Conservation (phyloP, 2,329 filamentous ascomycete species). For the Sarocladium brachiariae region DNA sequence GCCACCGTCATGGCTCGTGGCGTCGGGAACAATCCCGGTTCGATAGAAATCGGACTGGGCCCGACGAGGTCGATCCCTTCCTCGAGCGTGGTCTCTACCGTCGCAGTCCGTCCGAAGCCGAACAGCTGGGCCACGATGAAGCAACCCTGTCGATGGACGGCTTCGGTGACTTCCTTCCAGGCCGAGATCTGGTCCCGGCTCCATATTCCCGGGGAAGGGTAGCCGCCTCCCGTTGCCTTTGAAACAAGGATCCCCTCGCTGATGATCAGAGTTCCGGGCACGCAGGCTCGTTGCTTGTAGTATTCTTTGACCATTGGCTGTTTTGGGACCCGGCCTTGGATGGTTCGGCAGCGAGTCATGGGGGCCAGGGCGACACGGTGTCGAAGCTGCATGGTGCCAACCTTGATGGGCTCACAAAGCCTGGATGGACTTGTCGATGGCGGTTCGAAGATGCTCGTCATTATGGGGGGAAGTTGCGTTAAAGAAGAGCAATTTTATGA, state of each 20-base stretch:
- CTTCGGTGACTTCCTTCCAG: conserved; percentile 56
- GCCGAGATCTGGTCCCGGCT: conserved; percentile 45
- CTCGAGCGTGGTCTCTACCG: conserved; percentile 18
- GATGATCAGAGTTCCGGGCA: conserved; percentile 36
- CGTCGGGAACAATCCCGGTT: conserved; percentile 39
- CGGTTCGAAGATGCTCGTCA: too few species aligned
- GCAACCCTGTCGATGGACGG: conserved; percentile 55
- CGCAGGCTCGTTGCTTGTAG: conserved; percentile 36
- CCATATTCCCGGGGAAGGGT: conserved; percentile 49
- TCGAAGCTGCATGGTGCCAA: conserved; percentile 32
- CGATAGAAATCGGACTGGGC: conserved; percentile 26
- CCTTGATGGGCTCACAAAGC: conserved; percentile 36
- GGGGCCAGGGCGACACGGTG: conserved; percentile 49
- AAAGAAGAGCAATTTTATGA: too few species aligned
- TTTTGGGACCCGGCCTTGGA: conserved; percentile 24
- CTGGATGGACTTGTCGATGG: conserved; percentile 6
- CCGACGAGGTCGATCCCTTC: conserved; percentile 22
- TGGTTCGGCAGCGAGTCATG: conserved; percentile 45
- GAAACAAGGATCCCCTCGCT: conserved; percentile 38
- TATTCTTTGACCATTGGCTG: conserved; percentile 36
- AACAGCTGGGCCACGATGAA: conserved; percentile 59
- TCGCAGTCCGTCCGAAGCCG: conserved; percentile 50
- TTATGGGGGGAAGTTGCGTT: too few species aligned
- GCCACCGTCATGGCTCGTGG: conserved; percentile 56
- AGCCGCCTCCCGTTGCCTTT: conserved; percentile 24